Evolutionary conservation across 768 basidiomycete species (phyloP).

Genomic region (Suillus subaureus): DNA sequence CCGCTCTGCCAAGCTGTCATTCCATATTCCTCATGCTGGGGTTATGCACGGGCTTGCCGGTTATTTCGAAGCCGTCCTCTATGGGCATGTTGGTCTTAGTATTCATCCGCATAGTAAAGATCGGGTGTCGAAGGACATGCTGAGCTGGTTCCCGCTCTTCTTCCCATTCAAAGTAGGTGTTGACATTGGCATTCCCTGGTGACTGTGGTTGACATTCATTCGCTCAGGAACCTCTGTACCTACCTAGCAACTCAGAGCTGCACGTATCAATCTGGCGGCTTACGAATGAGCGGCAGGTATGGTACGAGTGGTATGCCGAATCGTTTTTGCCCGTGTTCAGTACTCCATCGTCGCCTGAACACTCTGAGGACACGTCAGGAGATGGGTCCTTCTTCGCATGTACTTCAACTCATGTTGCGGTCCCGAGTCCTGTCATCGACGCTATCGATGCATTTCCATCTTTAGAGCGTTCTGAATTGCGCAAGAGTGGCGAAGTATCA

Average conservation of each 20-base stretch:
- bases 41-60: slow-evolving; percentile 93
- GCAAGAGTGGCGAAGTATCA: slow-evolving; percentile 14
- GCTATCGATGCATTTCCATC: slow-evolving; percentile 49
- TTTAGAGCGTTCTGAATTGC: slow-evolving; percentile 16
- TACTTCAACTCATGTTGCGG: slow-evolving; percentile 30
- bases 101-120: slow-evolving; percentile 92
- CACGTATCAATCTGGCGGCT: slow-evolving; percentile 94
- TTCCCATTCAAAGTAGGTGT: slow-evolving; percentile 84
- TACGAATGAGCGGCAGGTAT: slow-evolving; percentile 86
- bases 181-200: slow-evolving; percentile 10
- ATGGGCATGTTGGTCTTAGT: slow-evolving; percentile 87
- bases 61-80: slow-evolving; percentile 95
- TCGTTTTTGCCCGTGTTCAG: slow-evolving; percentile 75
- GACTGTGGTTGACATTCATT: not conserved
- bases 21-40: slow-evolving; percentile 94
- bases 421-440: slow-evolving; percentile 75
- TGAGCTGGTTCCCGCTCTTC: slow-evolving; percentile 98
- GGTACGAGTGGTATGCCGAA: slow-evolving; percentile 99
- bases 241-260: slow-evolving; percentile 90
- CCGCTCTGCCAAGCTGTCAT: slow-evolving; percentile 81
- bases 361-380: slow-evolving; percentile 17
- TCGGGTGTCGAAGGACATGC: slow-evolving; percentile 90
- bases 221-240: slow-evolving; percentile 84
- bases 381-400: slow-evolving; percentile 29
- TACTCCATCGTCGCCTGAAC: slow-evolving; percentile 25